Evolutionary conservation across 805 yeast species (phyloP), one percentile per base, ranked within the genome.

Genomic region (Jamesozyma lodderae): DNA sequence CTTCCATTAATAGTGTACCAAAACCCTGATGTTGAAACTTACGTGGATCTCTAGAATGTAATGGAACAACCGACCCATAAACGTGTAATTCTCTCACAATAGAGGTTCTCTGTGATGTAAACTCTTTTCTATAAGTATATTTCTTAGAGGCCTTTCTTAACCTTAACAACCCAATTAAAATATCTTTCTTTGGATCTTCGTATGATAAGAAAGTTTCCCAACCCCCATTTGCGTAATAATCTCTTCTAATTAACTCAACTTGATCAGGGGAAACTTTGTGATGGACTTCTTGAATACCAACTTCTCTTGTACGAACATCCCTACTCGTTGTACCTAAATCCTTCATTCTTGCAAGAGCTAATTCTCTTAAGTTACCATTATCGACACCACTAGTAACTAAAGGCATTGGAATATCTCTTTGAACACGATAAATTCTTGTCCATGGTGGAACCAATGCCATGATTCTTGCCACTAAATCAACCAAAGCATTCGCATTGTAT

Each of bases 11-110:
- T 52, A 92, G 69, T 5, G 98, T 90, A 46, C 98, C 98, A 59
- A 90, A 92, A 16, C 98, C 98, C 69, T 92, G 98, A 67, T 92
- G 98, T 66, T 92, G 98, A 69, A 92, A 92, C 62, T 92, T 92
- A 55, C 95, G 74, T 33, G 98, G 98, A 63, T 92, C 98, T 49
- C 97, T 73, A 3, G 94, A 82, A 60, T 92, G 98, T 41, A 92
- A 64, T 3, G 98, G 97, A 16, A 92, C 98, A 15, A 88, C 98
- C 4, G 95, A 83, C 11, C 98, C 98, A 55, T 92, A 92, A 22
- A 92, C 98, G 53, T 92, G 98, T 47, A 92, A 68, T 60, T 92
- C 98, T 62, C 98, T 76, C n/a, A 92, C 96, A 38, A 92, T 77
- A 2, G 96, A 86, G 0, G 96, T 84, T 43, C 79, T 90, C 62